phyloP scores from a whole-genome alignment of 495 filamentous ascomycete genomes.

The Hypoxylon intermedium region DNA sequence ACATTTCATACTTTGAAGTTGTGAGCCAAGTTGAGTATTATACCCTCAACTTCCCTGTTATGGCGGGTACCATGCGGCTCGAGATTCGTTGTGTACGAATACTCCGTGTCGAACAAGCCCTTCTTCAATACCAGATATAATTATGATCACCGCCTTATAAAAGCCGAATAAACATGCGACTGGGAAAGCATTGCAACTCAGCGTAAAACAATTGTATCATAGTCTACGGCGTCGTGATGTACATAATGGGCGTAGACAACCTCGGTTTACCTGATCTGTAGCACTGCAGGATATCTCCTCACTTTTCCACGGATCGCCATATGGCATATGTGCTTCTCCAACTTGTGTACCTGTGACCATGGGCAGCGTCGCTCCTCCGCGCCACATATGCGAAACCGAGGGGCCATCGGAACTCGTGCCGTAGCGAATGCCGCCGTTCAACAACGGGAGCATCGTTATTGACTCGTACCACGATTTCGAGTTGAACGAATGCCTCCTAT shows the following conservation, averaged over 20 bases:
- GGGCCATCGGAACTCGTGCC: conserved; percentile 3
- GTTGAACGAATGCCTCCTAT: conserved; percentile 39
- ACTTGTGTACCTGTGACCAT: conserved; percentile 3
- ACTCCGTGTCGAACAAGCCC: neutral
- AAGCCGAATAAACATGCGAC: conserved; percentile 14
- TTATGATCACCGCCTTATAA: neutral
- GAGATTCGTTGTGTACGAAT: no score
- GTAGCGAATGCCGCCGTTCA: conserved; percentile 38
- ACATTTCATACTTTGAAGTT: no score
- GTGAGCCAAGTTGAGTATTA: no score
- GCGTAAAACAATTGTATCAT: neutral
- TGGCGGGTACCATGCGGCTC: no score
- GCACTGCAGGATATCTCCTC: neutral
- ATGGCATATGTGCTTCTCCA: conserved; percentile 17
- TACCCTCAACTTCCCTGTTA: no score
- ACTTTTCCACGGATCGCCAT: neutral
- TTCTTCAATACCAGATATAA: neutral
- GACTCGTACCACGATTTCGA: conserved; percentile 48
- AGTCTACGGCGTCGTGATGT: conserved; percentile 8
- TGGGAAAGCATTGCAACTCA: conserved; percentile 15
- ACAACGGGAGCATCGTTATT: conserved; percentile 41
- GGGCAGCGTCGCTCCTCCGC: conserved; percentile 5
- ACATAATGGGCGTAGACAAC: conserved; percentile 12
- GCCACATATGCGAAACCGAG: conserved; percentile 5
- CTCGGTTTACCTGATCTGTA: neutral